Conservation (phyloP, 148 eudicot genomes). For the Linanthus parryae region DNA sequence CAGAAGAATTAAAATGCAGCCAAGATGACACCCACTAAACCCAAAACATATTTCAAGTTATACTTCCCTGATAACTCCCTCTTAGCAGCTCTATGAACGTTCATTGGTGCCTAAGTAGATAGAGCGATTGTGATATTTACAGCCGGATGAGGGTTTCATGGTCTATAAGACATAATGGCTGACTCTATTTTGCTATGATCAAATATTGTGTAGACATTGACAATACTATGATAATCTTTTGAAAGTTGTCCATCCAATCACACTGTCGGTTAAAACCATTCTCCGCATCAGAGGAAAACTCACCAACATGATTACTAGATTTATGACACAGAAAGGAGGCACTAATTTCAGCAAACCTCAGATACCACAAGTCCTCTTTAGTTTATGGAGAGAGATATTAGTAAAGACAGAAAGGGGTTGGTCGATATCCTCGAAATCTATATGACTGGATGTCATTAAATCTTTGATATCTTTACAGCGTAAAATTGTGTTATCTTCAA, state of each 20-base stretch:
- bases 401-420: slow-evolving; percentile 56
- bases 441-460: slow-evolving; percentile 22
- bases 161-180: slow-evolving; percentile 25
- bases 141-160: slow-evolving; percentile 18
- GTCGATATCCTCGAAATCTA: slow-evolving; percentile 21
- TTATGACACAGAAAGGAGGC: slow-evolving; percentile 64
- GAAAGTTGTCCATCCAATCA: slow-evolving; percentile 31
- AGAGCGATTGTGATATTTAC: slow-evolving; percentile 19
- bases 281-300: slow-evolving; percentile 20
- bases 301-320: slow-evolving; percentile 26
- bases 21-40: slow-evolving; percentile 7
- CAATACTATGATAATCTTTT: slow-evolving; percentile 45
- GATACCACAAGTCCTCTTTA: slow-evolving; percentile 56
- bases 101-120: slow-evolving; percentile 10
- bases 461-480: slow-evolving; percentile 6
- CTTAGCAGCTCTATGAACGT: slow-evolving; percentile 13
- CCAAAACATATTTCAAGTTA: slow-evolving; percentile 11
- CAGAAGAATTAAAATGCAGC: slow-evolving; percentile 9
- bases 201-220: slow-evolving; percentile 47
- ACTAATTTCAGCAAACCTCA: slow-evolving; percentile 58
- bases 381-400: slow-evolving; percentile 40
- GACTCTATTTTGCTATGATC: slow-evolving; percentile 36
- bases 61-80: slow-evolving; percentile 3
- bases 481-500: slow-evolving; percentile 2
- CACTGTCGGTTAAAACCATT: slow-evolving; percentile 26